phyloP scores from a whole-genome alignment of 2,329 filamentous ascomycete genomes.

The Aspergillus sp. region DNA sequence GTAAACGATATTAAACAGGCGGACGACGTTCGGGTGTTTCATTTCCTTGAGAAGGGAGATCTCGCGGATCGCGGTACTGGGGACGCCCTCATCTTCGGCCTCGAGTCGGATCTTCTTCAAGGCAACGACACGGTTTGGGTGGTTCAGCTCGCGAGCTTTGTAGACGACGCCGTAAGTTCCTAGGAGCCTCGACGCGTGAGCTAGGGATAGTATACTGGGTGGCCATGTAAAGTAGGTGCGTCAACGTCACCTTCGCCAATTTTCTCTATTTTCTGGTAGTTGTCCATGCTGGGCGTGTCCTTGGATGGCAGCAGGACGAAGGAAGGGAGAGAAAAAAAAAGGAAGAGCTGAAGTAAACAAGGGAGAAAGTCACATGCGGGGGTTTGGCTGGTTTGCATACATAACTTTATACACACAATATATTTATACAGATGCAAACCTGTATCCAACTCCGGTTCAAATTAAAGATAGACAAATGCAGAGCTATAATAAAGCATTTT shows the following conservation, averaged over 20 bases:
- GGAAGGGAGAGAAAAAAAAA: background rate
- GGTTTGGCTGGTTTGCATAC: background rate
- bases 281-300: conserved; percentile 66
- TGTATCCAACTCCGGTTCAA: no score
- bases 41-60: conserved; percentile 94
- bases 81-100: conserved; percentile 93
- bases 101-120: conserved; percentile 95
- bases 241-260: conserved; percentile 77
- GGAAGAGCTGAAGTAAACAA: background rate
- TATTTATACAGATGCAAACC: no score
- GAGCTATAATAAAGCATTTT: no score
- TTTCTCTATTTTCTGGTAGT: conserved; percentile 96
- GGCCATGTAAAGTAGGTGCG: background rate
- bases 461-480: no score
- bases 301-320: background rate
- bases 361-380: background rate
- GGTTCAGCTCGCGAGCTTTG: conserved; percentile 83
- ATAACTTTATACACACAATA: background rate
- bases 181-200: conserved; percentile 36
- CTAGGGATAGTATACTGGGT: background rate
- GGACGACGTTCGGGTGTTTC: conserved; percentile 86
- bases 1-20: conserved; percentile 87
- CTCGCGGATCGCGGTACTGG: conserved; percentile 88
- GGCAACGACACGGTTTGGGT: conserved; percentile 81
- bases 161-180: conserved; percentile 95